phyloP scores from a whole-genome alignment of 192 early-diverging fungal species.

The Paraglomus brasilianum region DNA sequence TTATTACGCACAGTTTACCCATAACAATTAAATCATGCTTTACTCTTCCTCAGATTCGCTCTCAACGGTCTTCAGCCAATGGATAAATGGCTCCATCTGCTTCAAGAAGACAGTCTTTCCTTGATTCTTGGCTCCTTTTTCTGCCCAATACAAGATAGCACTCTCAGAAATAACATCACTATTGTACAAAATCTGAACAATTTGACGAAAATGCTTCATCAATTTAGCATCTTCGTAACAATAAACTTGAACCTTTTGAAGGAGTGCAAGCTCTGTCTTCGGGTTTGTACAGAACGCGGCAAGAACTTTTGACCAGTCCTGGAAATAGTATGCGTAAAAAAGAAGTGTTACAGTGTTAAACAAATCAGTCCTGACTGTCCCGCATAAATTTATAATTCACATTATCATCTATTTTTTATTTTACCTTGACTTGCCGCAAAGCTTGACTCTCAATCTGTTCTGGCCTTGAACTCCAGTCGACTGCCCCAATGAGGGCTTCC shows the following conservation, averaged over 20 bases:
- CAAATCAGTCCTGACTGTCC: no score
- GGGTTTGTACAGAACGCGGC: slow-evolving; percentile 72
- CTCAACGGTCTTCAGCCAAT: slow-evolving; percentile 74
- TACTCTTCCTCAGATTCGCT: slow-evolving; percentile 65
- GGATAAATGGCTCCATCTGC: slow-evolving; percentile 89
- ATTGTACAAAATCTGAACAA: slow-evolving; percentile 83
- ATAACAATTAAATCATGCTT: neutral
- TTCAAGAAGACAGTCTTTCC: slow-evolving; percentile 91
- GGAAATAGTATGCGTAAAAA: neutral
- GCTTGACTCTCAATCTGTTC: slow-evolving; percentile 84
- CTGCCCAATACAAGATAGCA: slow-evolving; percentile 91
- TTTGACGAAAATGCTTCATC: slow-evolving; percentile 81
- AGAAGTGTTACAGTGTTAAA: no score
- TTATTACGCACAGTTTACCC: no score
- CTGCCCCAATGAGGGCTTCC: slow-evolving; percentile 75
- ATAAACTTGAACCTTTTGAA: slow-evolving; percentile 82
- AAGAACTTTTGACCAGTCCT: slow-evolving; percentile 75
- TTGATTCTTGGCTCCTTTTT: slow-evolving; percentile 84
- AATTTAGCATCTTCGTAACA: slow-evolving; percentile 89
- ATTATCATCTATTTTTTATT: neutral
- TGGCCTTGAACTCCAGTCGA: slow-evolving; percentile 74
- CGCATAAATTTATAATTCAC: neutral
- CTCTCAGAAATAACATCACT: slow-evolving; percentile 87
- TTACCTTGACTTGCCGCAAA: slow-evolving; percentile 57
- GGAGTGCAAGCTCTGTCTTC: slow-evolving; percentile 82